phyloP scores from a whole-genome alignment of 2,329 filamentous ascomycete species.

The Exophiala phaeomuriformis region DNA sequence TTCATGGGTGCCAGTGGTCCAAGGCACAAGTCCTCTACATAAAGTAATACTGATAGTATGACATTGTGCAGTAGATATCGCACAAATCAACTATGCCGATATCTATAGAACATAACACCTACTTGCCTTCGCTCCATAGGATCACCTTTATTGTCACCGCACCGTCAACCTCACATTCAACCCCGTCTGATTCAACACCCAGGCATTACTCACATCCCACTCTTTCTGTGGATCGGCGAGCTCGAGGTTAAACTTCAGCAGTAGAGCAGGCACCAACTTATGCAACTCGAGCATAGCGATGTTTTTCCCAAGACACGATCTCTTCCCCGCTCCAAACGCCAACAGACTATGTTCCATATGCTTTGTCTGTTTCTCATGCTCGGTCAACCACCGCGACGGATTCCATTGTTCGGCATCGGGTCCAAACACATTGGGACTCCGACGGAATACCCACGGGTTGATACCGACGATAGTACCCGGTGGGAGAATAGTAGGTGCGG shows the following conservation, averaged over 20 bases:
- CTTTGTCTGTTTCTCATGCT: conserved; percentile 16
- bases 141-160: conserved; percentile 1
- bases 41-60: no score
- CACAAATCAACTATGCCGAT: no score
- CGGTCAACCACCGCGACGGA: conserved; percentile 31
- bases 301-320: conserved; percentile 29
- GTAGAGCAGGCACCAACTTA: conserved; percentile 23
- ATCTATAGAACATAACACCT: no score
- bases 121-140: no score
- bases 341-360: conserved; percentile 27
- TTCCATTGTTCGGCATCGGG: conserved; percentile 25
- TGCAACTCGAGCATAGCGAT: conserved; percentile 29
- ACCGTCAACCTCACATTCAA: conserved; percentile 18
- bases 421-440: conserved; percentile 24
- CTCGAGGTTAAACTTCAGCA: conserved; percentile 22
- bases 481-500: conserved; percentile 19
- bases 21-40: no score
- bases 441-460: conserved; percentile 32
- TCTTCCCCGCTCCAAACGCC: conserved; percentile 27
- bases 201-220: conserved; percentile 25
- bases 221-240: conserved; percentile 13
- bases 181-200: conserved; percentile 24
- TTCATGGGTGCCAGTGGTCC: no score
- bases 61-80: no score
- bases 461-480: conserved; percentile 31